Base-by-base conservation (phyloP, 805 yeast species). In the Grigorovia jiainica region DNA sequence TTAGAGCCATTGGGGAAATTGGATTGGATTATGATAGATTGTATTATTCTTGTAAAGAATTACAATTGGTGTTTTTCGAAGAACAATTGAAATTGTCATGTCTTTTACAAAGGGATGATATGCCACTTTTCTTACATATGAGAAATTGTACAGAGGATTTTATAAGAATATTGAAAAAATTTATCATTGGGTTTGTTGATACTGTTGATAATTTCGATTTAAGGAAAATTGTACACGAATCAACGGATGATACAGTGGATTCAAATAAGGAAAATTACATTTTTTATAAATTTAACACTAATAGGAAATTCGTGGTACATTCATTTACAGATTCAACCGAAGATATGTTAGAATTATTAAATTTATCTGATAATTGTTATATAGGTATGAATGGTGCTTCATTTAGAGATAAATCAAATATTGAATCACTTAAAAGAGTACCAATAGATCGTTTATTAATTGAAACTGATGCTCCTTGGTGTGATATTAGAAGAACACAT, bases 401-500 rank as follows among this genome's bases (percentile, higher is more conserved):
- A 1, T 71, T 92, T 49, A 83, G 82, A 54, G 77, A 85, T 0
- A 76, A 75, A 43, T 87, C 82, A 47, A 87, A 84, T 54, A 63
- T 87, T 11, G 69, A 71, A 21, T 87, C 80, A 19, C 86, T 80
- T 0, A 63, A 66, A 34, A 53, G 58, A 19, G 73, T 92, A n/a
- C 97, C 97, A 0, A 53, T 78, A 7, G 76, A 78, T 4, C 73
- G 70, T 52, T 60, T 92, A 34, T 63, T 90, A 71, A 73, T 92
- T 8, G 99, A 92, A 58, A 90, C 97, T 0, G 98, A 92, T 63
- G 87, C 97, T 3, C 98, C 99, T 1, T 92, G 98, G 98, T 92
- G 99, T 66, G 97, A 89, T 56, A 76, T 92, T 36, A 71, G 94
- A 44, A 83, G 76, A 49, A 72, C 92, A 8, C 95, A 87, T 58